Evolutionary conservation across 331 rosid species (phyloP), one percentile per base, ranked within the genome.

Genomic region (Erythrophleum ivorense): DNA sequence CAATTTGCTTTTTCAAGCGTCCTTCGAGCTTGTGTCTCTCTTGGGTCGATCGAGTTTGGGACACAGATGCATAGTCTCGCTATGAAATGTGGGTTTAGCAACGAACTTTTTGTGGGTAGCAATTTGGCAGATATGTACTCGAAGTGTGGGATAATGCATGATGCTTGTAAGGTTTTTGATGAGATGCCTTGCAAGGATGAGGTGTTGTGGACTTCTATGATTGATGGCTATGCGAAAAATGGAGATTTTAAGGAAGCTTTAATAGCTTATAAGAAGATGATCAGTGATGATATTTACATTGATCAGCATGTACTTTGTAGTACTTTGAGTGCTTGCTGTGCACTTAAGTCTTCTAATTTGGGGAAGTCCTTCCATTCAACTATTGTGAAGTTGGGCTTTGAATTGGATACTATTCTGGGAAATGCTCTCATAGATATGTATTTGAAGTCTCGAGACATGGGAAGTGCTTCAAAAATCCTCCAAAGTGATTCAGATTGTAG

Each of bases 151-250:
- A 50, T 21, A 58, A 79, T 84, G 34, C 11, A 33, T 63, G 71
- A 76, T 54, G 82, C 87, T 70, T 76, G 66, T 71, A 80, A 80
- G 76, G 77, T 84, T 71, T 84, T 80, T 41, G 78, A 84, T n/a
- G 87, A 80, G 80, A 76, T 80, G 76, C 84, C 84, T 58, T 69
- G n/a, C 72, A 84, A 84, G 70, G 87, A 84, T 76, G 84, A 63
- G 76, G 84, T 84, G 36, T 52, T 55, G 49, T 84, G 87, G 87
- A 84, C 79, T 6, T 48, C 85, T 0, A 63, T 84, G 87, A 84
- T 84, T 76, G 87, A 84, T 80, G 85, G 87, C 57, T 80, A 71
- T 54, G 85, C 53, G 18, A 84, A 80, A 58, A 80, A 46, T 75
- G 85, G 82, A 76, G 36, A 76, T 59, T 76, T 77, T 76, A 76